phyloP scores from a whole-genome alignment of 306 rosid genomes.

The Oxytropis ochrocephala region DNA sequence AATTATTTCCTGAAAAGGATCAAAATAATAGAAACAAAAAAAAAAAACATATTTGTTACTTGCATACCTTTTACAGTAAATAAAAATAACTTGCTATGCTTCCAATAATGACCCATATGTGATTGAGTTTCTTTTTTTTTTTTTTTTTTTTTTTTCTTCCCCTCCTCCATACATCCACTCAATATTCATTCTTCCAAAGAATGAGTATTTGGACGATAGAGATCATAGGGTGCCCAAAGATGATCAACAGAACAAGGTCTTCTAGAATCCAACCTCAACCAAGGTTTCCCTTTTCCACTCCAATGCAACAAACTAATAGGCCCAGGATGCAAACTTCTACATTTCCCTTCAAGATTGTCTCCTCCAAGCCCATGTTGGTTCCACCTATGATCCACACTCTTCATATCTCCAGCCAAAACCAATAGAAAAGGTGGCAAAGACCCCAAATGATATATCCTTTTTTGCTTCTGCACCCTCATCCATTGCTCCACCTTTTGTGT shows the following conservation, averaged over 20 bases:
- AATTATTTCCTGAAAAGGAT: background rate
- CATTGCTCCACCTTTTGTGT: conserved; percentile 59
- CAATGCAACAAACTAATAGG: conserved; percentile 80
- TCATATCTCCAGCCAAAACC: conserved; percentile 65
- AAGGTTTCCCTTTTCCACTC: conserved; percentile 93
- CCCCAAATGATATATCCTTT: conserved; percentile 74
- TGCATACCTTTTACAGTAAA: too few relatives aligned
- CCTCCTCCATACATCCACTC: background rate
- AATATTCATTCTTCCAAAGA: conserved; percentile 51
- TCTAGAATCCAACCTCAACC: conserved; percentile 87
- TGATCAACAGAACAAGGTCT: conserved; percentile 77
- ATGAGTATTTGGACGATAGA: conserved; percentile 51
- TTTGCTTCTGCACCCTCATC: conserved; percentile 78
- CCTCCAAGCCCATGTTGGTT: conserved; percentile 91
- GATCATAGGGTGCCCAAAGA: conserved; percentile 86
- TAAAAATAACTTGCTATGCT: too few relatives aligned
- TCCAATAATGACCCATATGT: background rate
- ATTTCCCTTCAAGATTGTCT: conserved; percentile 73
- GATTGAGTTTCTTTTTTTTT: background rate
- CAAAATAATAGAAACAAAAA: background rate
- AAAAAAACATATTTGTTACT: too few relatives aligned
- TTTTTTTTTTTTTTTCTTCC: background rate
- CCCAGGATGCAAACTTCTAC: conserved; percentile 76
- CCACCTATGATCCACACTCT: conserved; percentile 76
- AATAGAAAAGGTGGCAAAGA: conserved; percentile 82